Evolutionary conservation across 1,284 basidiomycete genomes (phyloP), one percentile per base, ranked within the genome.

Genomic region (Singerocomus inundabilis): DNA sequence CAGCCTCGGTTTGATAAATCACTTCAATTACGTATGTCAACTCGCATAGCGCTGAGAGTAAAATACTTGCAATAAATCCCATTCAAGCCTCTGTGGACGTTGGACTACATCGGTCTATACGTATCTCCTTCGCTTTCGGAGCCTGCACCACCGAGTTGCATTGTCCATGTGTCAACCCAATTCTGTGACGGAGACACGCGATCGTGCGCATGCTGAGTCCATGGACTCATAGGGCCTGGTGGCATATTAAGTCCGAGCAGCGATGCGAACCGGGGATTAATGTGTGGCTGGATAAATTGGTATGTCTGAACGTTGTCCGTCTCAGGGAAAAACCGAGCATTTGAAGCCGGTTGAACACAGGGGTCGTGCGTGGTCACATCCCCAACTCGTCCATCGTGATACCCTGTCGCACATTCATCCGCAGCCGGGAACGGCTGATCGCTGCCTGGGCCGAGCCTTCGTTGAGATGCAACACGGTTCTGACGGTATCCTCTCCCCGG

Each of bases 231-330:
- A 28, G 49, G 21, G 33, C 44, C 42, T 15, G 57, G 18, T 40
- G 57, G 57, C 69, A 61, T 46, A 52, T 73, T 71, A 46, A 81
- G 63, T 24, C 78, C 82, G 57, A 84, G 80, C 30, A 70, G 67
- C 40, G 78, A 77, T 25, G 78, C 78, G 44, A 91, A 91, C 12
- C 82, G 76, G 12, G 88, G 88, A 63, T 90, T 89, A 56, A 89
- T 87, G 61, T 91, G 88, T n/a, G 88, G 88, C 57, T 88, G 87
- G 16, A 89, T 73, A 40, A 75, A 78, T 43, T 72, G 69, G 43
- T 72, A 69, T 33, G 56, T 48, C 51, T 66, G 56, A 5, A 52
- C 41, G 36, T 35, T 44, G 26, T 35, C 49, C 26, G 35, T 25
- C 30, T 44, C 52, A 1, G 52, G 51, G 48, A 51, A 55, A 46